A percentile compares a stretch with the other conserved stretches of the same genome.
Conservation (phyloP, 331 rosid genomes). For the Rosa hybrid region DNA sequence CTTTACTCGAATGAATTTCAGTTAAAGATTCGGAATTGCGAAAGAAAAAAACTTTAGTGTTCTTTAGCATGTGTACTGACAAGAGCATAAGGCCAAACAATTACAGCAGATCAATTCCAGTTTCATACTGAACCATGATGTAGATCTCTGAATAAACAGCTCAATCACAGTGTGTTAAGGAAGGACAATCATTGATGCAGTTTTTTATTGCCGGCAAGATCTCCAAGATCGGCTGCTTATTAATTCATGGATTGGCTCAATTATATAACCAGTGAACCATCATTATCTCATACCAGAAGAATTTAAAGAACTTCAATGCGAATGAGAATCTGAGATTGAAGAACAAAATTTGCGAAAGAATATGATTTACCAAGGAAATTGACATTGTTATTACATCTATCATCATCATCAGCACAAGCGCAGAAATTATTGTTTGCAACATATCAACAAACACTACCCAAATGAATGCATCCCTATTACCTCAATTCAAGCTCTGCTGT, state of each 20-base stretch:
- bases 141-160: slow-evolving; percentile 3
- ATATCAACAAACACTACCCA: slow-evolving; percentile 27
- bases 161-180: neutral
- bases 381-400: slow-evolving; percentile 20
- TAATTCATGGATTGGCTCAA: neutral
- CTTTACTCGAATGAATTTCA: neutral
- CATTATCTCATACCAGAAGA: neutral
- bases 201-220: neutral
- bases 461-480: slow-evolving; percentile 47
- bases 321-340: neutral
- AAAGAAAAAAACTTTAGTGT: neutral
- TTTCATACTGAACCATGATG: neutral
- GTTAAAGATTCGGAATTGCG: neutral
- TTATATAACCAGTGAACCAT: neutral
- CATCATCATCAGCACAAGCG: slow-evolving; percentile 5
- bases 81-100: neutral
- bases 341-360: neutral
- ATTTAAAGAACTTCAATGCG: neutral
- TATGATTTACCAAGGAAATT: slow-evolving; percentile 11
- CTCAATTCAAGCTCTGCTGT: slow-evolving; percentile 43
- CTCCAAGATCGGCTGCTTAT: slow-evolving; percentile 12
- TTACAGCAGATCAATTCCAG: neutral
- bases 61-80: neutral
- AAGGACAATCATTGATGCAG: neutral
- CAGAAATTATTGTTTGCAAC: slow-evolving; percentile 22